Base-by-base conservation (phyloP, 768 basidiomycete genomes). In the Phlebiopsis gigantea region DNA sequence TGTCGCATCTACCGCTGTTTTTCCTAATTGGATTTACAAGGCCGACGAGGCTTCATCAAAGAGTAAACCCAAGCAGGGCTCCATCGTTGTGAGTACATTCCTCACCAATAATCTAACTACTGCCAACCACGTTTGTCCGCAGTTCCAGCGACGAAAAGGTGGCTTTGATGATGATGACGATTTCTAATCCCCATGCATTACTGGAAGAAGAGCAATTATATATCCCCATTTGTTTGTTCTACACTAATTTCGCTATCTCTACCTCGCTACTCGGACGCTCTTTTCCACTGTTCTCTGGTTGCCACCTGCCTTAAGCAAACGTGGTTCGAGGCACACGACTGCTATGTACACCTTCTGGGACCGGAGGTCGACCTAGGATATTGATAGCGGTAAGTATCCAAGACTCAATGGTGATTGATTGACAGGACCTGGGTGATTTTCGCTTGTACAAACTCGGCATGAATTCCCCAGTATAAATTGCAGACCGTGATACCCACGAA, bases 1-100 rank as follows among this genome's bases (percentile, higher is more conserved):
- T 25, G 3, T 25, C n/a, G 10, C n/a, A 2, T 17, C 2, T 39
- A 29, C 5, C 4, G 8, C 12, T 29, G 47, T 17, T 14, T 26
- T 48, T 15, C 19, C 8, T 41, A 2, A 5, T 42, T 0, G 5
- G n/a, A 22, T 12, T 25, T 12, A 34, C 65, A 44, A 74, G 65
- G 66, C 66, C 73, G 62, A 82, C 74, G 71, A 85, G 77, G 73
- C 80, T 1, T 66, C 69, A 26, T 68, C 66, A 12, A 70, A 69
- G 22, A 41, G 64, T 10, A 63, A 70, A 1, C 69, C 72, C 2
- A 74, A 73, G 65, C 76, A 75, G 59, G 71, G 71, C 3, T 56
- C 73, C 2, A 75, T 77, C 44, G 72, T 75, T 42, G 77, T 79
- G 57, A 29, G 76, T 63, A 4, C 22, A 7, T 39, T 43, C 42